Evolutionary conservation across 768 basidiomycete genomes (phyloP), one percentile per base, ranked within the genome.

Genomic region (Artomyces pyxidatus): DNA sequence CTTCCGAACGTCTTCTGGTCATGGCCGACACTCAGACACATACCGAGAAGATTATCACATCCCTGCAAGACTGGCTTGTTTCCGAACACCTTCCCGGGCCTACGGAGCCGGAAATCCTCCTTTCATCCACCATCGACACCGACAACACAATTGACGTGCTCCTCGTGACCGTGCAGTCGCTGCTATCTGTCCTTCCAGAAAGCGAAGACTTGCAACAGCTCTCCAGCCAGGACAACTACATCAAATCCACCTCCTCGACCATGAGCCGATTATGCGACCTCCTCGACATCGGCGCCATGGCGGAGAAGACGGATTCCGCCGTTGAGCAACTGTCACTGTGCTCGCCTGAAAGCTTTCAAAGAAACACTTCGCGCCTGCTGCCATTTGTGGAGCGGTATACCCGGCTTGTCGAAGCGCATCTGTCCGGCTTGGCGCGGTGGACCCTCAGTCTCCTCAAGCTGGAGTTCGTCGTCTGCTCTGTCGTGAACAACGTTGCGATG

Each of bases 401-500:
- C 8, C 58, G 68, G 17, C 70, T 91, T 12, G 75, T 75, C 21
- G 66, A 74, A 26, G 72, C 73, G 35, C 77, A 88, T 45, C 64
- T 95, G n/a, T 55, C 64, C 2, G 64, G 67, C 10, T 78, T 81
- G 45, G 69, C 71, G 21, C 68, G 73, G 37, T 91, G 88, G 82
- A 80, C 80, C 16, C 80, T 84, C 60, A 68, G 88, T 11, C 64
- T 89, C 16, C 86, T 94, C 75, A 98, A 97, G 66, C 71, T 98
- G 51, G 73, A 80, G 56, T 85, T 82, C 61, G 74, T 95, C 37
- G 65, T 94, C 27, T 84, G 80, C 60, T 81, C 84, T 17, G 71
- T 89, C 25, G 71, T 92, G 57, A 74, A 77, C 37, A 81, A 81
- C 10, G 67, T 98, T 6, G 80, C 86, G 4, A 79, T 77, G 37